Conservation (phyloP, 169 alveolate species). For the Neospora caninum region DNA sequence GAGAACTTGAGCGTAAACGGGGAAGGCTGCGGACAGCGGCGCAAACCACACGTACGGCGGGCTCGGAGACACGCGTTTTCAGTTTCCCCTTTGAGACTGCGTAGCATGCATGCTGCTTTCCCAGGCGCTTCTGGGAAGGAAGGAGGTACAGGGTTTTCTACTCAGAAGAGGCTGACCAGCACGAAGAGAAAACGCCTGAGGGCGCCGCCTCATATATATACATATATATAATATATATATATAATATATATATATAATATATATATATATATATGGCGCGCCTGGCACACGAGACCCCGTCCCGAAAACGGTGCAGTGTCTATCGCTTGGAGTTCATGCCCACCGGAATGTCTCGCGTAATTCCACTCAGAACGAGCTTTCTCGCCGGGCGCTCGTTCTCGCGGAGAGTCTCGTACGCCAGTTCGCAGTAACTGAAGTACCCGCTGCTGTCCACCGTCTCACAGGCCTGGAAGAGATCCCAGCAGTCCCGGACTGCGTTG, state of each 20-base stretch:
- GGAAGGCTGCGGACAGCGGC: not conserved
- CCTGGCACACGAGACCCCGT: no score
- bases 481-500: conserved; percentile 22
- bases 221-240: no score
- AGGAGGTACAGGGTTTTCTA: no score
- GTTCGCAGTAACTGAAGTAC: not conserved
- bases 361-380: conserved; percentile 21
- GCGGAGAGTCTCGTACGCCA: conserved; percentile 23
- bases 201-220: not conserved
- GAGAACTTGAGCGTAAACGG: conserved; percentile 28
- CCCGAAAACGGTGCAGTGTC: not conserved
- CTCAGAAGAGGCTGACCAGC: no score
- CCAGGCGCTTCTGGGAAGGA: no score
- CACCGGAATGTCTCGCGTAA: conserved; percentile 25
- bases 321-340: not conserved
- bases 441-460: conserved; percentile 33
- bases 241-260: no score
- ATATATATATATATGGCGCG: no score
- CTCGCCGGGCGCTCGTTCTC: conserved; percentile 18
- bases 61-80: not conserved
- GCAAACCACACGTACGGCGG: no score
- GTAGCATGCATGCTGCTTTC: not conserved
- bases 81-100: not conserved
- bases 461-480: conserved; percentile 41
- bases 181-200: no score